A percentile compares a stretch with the other conserved stretches of the same genome.
These are phyloP conservation scores for Ceratobasidium sp. DNA, from an alignment of 1,284 basidiomycete genomes.

Conservation along the genomic window DNA sequence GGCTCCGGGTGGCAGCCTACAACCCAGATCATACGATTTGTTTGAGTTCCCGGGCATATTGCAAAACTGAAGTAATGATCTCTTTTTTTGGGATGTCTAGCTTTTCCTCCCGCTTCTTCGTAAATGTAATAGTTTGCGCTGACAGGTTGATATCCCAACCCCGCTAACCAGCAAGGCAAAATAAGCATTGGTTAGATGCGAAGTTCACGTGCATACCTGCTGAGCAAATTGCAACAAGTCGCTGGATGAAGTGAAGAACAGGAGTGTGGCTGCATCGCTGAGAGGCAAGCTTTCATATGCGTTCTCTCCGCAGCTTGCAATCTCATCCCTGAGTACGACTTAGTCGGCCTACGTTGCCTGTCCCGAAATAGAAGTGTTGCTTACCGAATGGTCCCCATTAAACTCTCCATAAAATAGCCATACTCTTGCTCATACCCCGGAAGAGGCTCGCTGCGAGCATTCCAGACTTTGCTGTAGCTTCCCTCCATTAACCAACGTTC, in stretches of 20 bases:
- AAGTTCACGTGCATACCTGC: conserved; percentile 57
- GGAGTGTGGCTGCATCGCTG: conserved; percentile 83
- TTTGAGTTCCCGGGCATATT: conserved; percentile 84
- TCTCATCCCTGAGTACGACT: conserved; percentile 73
- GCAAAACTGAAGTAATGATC: conserved; percentile 74
- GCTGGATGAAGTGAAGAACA: conserved; percentile 83
- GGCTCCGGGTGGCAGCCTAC: too few species aligned
- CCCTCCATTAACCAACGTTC: conserved; percentile 99
- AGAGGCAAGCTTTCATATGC: conserved; percentile 88
- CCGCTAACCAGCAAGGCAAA: conserved; percentile 54
- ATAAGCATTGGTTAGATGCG: conserved; percentile 37
- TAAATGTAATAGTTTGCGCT: conserved; percentile 65
- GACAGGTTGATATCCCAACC: conserved; percentile 75
- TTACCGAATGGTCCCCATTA: conserved; percentile 91
- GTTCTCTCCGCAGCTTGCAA: conserved; percentile 89
- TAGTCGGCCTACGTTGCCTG: too few species aligned
- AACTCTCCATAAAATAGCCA: conserved; percentile 86
- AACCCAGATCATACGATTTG: conserved; percentile 81
- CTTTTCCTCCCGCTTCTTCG: conserved; percentile 75
- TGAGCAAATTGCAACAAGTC: conserved; percentile 81
- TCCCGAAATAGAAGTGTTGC: conserved; percentile 41
- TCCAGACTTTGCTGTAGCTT: conserved; percentile 97
- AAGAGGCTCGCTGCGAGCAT: conserved; percentile 74
- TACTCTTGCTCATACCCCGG: conserved; percentile 83
- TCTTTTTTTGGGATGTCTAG: conserved; percentile 82